phyloP scores from a whole-genome alignment of 352 stramenopile species.

The Globisporangium cederbergense region DNA sequence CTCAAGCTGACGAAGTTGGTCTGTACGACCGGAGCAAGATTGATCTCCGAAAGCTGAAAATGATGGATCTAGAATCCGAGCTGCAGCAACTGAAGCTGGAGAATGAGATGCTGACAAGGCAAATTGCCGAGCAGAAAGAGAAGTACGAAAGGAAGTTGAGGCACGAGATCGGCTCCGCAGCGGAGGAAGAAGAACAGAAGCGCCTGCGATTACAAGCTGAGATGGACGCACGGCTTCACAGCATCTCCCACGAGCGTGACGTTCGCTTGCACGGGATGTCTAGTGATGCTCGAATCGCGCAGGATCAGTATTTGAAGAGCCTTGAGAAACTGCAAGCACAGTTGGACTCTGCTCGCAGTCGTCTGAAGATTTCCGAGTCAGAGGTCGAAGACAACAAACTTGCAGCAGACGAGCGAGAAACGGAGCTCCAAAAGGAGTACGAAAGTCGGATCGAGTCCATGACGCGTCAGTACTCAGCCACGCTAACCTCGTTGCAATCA shows the following conservation, averaged over 20 bases:
- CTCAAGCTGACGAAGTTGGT: constrained; percentile 53
- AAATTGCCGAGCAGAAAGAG: constrained; percentile 41
- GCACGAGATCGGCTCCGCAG: constrained; percentile 20
- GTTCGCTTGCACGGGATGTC: constrained; percentile 26
- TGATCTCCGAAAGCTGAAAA: constrained; percentile 42
- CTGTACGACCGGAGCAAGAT: constrained; percentile 56
- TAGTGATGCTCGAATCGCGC: constrained; percentile 38
- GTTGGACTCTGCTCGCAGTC: constrained; percentile 27
- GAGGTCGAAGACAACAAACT: constrained; percentile 39
- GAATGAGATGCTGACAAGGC: constrained; percentile 63
- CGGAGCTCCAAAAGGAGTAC: constrained; percentile 20
- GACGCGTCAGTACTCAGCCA: constrained; percentile 15
- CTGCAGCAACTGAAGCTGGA: constrained; percentile 67
- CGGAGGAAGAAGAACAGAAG: constrained; percentile 23
- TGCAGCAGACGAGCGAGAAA: constrained; percentile 30
- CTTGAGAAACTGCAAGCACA: constrained; percentile 48
- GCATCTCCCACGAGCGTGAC: constrained; percentile 30
- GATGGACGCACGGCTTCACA: constrained; percentile 24
- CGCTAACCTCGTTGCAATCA: constrained; percentile 18
- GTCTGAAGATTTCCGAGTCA: constrained; percentile 27
- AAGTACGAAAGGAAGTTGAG: constrained; percentile 36
- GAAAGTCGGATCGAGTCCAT: constrained; percentile 22
- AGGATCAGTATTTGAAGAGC: constrained; percentile 54
- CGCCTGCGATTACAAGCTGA: constrained; percentile 30
- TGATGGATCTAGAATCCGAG: constrained; percentile 61